Conservation (phyloP, 768 basidiomycete genomes). For the Boletellus emodensis region DNA sequence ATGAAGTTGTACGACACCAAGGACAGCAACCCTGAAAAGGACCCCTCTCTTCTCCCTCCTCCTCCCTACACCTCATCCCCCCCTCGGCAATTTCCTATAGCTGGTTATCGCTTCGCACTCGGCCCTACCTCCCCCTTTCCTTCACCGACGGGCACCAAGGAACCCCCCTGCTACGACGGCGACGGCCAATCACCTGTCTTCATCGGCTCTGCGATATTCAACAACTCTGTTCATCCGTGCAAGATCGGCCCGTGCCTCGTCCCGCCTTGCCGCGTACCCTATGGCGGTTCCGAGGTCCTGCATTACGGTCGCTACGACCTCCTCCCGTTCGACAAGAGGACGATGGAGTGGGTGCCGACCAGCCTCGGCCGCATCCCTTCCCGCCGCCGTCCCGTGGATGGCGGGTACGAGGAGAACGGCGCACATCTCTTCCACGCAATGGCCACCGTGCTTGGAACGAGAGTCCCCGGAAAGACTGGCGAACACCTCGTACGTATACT, state of each 20-base stretch:
- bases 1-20: slow-evolving; percentile 12
- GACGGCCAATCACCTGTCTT: slow-evolving; percentile 59
- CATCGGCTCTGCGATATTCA: slow-evolving; percentile 70
- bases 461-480: slow-evolving; percentile 72
- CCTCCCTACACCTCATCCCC: slow-evolving; percentile 16
- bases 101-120: slow-evolving; percentile 64
- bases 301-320: slow-evolving; percentile 72
- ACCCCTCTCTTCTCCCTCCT: slow-evolving; percentile 8
- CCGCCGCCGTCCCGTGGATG: slow-evolving; percentile 60
- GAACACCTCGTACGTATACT: slow-evolving; percentile 55
- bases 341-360: slow-evolving; percentile 74
- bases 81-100: slow-evolving; percentile 41
- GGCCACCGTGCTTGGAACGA: slow-evolving; percentile 45
- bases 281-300: slow-evolving; percentile 54
- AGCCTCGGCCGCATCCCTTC: slow-evolving; percentile 56
- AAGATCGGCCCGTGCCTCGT: slow-evolving; percentile 67
- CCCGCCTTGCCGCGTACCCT: slow-evolving; percentile 53
- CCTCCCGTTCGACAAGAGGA: slow-evolving; percentile 58
- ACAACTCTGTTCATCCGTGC: slow-evolving; percentile 72
- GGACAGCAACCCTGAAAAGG: not conserved
- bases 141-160: slow-evolving; percentile 37
- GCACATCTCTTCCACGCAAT: slow-evolving; percentile 65
- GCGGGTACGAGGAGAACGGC: slow-evolving; percentile 72
- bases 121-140: slow-evolving; percentile 39
- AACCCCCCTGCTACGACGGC: slow-evolving; percentile 51